These are phyloP conservation scores for Xylariaceae sp. DNA, from an alignment of 2,329 filamentous ascomycete species.

Conservation along the genomic window DNA sequence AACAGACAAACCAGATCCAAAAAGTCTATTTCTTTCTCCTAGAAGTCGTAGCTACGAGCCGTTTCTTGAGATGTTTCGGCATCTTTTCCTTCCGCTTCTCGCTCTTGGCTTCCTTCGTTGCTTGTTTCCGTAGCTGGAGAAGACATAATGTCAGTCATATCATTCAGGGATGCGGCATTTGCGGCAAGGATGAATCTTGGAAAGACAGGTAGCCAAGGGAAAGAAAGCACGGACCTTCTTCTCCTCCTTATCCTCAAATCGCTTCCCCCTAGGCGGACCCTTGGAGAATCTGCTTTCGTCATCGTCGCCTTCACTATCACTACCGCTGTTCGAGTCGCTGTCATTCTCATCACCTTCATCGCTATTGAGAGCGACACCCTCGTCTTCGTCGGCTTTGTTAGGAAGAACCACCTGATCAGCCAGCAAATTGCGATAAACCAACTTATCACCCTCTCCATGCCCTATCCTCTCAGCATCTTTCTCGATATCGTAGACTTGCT, in stretches of 20 bases:
- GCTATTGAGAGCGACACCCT: slow-evolving; percentile 44
- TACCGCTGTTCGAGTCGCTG: too few relatives aligned
- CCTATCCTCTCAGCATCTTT: slow-evolving; percentile 77
- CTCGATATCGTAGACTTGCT: slow-evolving; percentile 95
- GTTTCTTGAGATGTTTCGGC: slow-evolving; percentile 94
- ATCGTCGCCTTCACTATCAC: slow-evolving; percentile 32
- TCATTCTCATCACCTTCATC: slow-evolving; percentile 44
- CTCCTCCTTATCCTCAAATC: slow-evolving; percentile 85
- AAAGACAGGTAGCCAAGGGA: not conserved
- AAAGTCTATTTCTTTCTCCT: slow-evolving; percentile 57
- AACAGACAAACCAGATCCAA: not conserved
- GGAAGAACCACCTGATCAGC: slow-evolving; percentile 59
- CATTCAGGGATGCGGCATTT: too few relatives aligned
- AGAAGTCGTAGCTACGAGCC: slow-evolving; percentile 61
- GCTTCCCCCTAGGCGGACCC: slow-evolving; percentile 70
- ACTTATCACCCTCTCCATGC: slow-evolving; percentile 67
- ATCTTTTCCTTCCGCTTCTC: slow-evolving; percentile 94
- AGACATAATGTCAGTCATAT: slow-evolving; percentile 11
- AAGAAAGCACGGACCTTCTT: slow-evolving; percentile 59
- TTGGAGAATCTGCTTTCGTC: slow-evolving; percentile 59
- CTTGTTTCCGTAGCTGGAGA: slow-evolving; percentile 65
- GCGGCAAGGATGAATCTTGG: not conserved
- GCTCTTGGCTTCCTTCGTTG: slow-evolving; percentile 91
- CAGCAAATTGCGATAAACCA: slow-evolving; percentile 82
- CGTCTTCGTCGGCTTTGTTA: slow-evolving; percentile 35